Conservation (phyloP, 108 stramenopile species). For the Cyclostephanos tholiformis region DNA sequence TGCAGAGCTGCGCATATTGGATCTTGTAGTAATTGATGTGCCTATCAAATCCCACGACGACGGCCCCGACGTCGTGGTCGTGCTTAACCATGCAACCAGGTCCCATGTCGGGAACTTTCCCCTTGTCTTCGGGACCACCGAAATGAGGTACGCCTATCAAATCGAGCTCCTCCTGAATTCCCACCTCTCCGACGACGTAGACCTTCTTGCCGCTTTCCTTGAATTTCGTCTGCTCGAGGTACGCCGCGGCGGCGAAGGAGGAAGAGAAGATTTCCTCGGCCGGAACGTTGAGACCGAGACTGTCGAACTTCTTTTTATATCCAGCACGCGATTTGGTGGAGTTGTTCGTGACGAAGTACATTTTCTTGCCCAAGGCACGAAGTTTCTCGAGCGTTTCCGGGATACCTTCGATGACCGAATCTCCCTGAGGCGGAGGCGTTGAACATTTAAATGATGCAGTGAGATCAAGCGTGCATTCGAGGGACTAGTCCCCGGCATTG, state of each 20-base stretch:
- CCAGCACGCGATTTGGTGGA: constrained; percentile 93
- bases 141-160: constrained; percentile 92
- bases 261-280: constrained; percentile 95
- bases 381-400: constrained; percentile 90
- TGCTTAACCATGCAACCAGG: constrained; percentile 86
- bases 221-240: constrained; percentile 96
- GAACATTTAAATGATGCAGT: no score
- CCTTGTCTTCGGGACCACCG: constrained; percentile 91
- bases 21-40: constrained; percentile 98
- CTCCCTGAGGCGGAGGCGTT: no score
- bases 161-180: constrained; percentile 96
- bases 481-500: no score
- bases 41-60: constrained; percentile 96
- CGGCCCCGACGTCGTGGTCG: constrained; percentile 93
- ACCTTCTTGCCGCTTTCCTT: constrained; percentile 95
- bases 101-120: constrained; percentile 87
- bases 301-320: constrained; percentile 95
- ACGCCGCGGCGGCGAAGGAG: constrained; percentile 96
- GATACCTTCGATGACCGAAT: constrained; percentile 92
- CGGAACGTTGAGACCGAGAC: constrained; percentile 82
- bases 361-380: constrained; percentile 87
- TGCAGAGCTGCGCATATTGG: constrained; percentile 97
- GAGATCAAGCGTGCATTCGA: background rate
- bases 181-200: constrained; percentile 95
- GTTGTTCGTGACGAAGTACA: constrained; percentile 99